A percentile compares a stretch with the other conserved stretches of the same genome.
These are phyloP conservation scores for Metschnikowia lunata DNA, from an alignment of 805 yeast species.

Conservation along the genomic window DNA sequence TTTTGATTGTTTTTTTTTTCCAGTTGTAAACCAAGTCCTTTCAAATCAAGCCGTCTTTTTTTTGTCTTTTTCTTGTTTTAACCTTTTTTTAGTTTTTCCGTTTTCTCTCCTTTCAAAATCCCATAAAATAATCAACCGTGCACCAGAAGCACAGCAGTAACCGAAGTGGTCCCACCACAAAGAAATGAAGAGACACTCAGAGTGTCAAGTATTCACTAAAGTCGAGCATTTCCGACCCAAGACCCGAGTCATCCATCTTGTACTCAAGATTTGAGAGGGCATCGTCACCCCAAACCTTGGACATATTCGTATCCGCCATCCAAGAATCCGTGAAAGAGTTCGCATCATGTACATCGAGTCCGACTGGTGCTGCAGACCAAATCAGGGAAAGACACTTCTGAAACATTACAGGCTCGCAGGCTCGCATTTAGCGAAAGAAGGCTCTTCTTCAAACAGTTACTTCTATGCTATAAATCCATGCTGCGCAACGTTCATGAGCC, in stretches of 20 bases:
- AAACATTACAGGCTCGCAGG: background rate
- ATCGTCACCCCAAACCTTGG: conserved; percentile 6
- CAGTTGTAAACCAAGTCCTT: too few relatives aligned
- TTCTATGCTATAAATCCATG: conserved; percentile 30
- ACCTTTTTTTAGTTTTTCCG: background rate
- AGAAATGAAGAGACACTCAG: conserved; percentile 16
- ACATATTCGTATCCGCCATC: conserved; percentile 7
- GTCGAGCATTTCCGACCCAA: conserved; percentile 20
- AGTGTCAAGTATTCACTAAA: conserved; percentile 31
- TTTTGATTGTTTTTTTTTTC: background rate
- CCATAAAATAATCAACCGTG: conserved; percentile 1
- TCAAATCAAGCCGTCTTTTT: background rate
- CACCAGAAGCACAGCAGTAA: too few relatives aligned
- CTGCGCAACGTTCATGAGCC: conserved; percentile 13
- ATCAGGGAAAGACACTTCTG: conserved; percentile 4
- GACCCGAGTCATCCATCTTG: conserved; percentile 1
- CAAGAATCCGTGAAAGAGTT: conserved; percentile 6
- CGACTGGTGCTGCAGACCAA: conserved; percentile 42
- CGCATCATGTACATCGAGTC: conserved; percentile 25
- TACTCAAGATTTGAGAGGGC: conserved; percentile 7
- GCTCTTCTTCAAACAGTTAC: conserved; percentile 19
- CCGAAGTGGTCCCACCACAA: background rate
- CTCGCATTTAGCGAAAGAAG: background rate
- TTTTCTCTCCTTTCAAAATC: background rate
- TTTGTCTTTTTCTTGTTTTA: background rate